Percentiles rank a stretch among this genome's conserved stretches.
These are phyloP conservation scores for Secale cereale DNA, from an alignment of 176 grass and related monocot genomes.

Conservation along the genomic window DNA sequence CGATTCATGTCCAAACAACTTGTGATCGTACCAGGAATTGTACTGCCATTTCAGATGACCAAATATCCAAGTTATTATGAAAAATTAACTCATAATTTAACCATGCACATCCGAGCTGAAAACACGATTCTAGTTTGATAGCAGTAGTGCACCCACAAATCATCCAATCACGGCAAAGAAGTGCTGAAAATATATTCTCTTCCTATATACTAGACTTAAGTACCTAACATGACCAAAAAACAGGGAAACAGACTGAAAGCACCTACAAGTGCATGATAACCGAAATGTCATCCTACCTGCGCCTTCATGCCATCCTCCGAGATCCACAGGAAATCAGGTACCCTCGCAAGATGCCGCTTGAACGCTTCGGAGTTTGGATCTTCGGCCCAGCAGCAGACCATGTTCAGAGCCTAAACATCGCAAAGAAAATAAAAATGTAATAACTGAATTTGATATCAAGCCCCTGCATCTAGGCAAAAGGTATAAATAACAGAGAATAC, in stretches of 20 bases:
- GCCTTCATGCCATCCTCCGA: slow-evolving; percentile 92
- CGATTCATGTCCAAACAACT: background rate
- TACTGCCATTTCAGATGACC: background rate
- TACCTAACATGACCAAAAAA: background rate
- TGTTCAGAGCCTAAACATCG: slow-evolving; percentile 58
- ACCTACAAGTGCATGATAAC: background rate
- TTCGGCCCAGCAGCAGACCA: slow-evolving; percentile 70
- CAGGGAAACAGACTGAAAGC: no score
- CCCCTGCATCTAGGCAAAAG: background rate
- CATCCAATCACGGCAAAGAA: background rate
- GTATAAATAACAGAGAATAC: no score
- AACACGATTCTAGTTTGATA: background rate
- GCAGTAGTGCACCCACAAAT: background rate
- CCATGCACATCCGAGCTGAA: background rate
- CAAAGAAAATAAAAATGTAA: background rate
- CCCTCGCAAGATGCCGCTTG: slow-evolving; percentile 61
- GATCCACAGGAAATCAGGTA: slow-evolving; percentile 76
- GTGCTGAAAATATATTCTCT: background rate
- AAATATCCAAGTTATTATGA: background rate
- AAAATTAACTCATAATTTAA: background rate
- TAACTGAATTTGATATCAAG: background rate
- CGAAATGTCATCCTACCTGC: slow-evolving; percentile 33
- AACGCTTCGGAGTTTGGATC: slow-evolving; percentile 76
- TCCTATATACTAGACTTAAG: background rate
- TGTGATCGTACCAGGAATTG: background rate